phyloP scores from a whole-genome alignment of 129 eudicot genomes.

The Centrapalus pauciflorus region DNA sequence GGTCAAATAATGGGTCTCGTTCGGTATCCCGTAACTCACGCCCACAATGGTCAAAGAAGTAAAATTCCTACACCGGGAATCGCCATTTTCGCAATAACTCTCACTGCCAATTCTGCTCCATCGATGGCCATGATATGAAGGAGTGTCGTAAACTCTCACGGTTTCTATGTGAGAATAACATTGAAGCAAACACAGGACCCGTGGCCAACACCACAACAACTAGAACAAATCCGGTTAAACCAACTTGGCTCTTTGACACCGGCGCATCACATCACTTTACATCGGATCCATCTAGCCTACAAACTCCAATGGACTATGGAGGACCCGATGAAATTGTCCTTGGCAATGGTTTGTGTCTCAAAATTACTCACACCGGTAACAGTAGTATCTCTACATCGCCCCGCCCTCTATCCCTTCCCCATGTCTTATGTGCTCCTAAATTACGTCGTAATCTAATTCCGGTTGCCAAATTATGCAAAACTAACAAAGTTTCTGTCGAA shows the following conservation, averaged over 20 bases:
- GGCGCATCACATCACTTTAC: slow-evolving; percentile 18
- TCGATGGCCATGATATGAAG: not conserved
- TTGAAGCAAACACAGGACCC: not conserved
- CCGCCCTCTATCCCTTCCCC: not conserved
- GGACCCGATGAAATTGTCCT: slow-evolving; percentile 4
- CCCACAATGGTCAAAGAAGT: not conserved
- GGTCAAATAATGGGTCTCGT: not conserved
- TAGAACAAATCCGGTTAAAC: not conserved
- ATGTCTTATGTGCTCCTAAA: not conserved
- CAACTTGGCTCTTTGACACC: slow-evolving; percentile 11
- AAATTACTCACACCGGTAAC: slow-evolving; percentile 13
- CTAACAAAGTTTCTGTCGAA: slow-evolving; percentile 3
- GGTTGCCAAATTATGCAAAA: too few species aligned
- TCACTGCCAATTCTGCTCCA: not conserved
- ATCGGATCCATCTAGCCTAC: not conserved
- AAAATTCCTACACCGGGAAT: not conserved
- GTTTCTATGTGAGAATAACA: not conserved
- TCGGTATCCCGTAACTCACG: not conserved
- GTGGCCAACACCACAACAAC: not conserved
- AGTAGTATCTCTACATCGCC: not conserved
- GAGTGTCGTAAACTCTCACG: not conserved
- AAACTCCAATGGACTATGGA: slow-evolving; percentile 5
- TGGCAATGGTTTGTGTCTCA: slow-evolving; percentile 5
- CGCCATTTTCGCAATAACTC: not conserved
- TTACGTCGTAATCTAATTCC: not conserved